phyloP scores from a whole-genome alignment of 2,329 filamentous ascomycete species.

The Nakataea oryzae region DNA sequence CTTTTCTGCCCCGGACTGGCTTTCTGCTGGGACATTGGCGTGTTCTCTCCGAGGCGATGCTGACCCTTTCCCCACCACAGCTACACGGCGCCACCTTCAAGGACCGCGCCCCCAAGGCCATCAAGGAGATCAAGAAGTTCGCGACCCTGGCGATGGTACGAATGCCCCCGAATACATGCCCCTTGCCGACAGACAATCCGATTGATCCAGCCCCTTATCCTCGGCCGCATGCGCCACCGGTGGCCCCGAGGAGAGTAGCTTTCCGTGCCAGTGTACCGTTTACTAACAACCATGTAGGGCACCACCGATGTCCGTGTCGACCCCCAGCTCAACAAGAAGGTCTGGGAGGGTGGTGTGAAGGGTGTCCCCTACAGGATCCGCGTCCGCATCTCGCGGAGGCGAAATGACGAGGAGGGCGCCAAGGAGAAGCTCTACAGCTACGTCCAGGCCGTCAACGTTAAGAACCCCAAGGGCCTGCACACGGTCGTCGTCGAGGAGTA shows the following conservation, averaged over 20 bases:
- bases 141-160: constrained; percentile 90
- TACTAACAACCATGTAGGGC: constrained; percentile 47
- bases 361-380: constrained; percentile 95
- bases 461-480: constrained; percentile 96
- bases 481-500: constrained; percentile 79
- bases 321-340: constrained; percentile 99
- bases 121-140: constrained; percentile 99
- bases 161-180: not conserved
- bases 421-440: constrained; percentile 99
- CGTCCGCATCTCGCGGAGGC: constrained; percentile 97
- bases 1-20: constrained; percentile 18
- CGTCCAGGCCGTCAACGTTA: constrained; percentile 99
- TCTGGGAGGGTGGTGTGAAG: constrained; percentile 99
- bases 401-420: constrained; percentile 99
- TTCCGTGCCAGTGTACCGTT: constrained; percentile 2
- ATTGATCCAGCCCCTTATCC: not conserved
- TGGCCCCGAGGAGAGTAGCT: not conserved
- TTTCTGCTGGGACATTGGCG: not conserved
- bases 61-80: constrained; percentile 38
- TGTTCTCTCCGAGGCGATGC: constrained; percentile 10
- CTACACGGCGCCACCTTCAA: constrained; percentile 98
- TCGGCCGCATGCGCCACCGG: not conserved
- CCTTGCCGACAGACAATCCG: not conserved
- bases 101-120: constrained; percentile 95
- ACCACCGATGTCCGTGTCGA: constrained; percentile 96